Base-by-base conservation (phyloP, 768 basidiomycete genomes). In the Auriculariales sp. region DNA sequence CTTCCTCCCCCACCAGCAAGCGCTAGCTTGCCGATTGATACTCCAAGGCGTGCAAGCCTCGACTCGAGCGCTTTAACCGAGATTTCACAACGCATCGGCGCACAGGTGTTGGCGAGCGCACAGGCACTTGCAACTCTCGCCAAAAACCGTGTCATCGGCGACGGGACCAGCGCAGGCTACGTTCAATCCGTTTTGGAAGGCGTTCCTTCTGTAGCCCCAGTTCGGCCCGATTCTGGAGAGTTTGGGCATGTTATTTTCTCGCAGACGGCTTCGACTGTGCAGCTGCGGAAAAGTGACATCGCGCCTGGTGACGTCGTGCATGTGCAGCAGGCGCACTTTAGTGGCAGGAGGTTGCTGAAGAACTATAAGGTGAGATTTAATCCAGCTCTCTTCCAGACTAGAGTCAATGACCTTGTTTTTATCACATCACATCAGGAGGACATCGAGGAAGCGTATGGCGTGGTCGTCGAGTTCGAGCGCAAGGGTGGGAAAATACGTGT, bases 401-500 rank as follows among this genome's bases (percentile, higher is more conserved):
- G n/a, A n/a, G n/a, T n/a, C n/a, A n/a, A n/a, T n/a, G n/a, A n/a
- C n/a, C n/a, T n/a, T n/a, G n/a, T n/a, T n/a, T n/a, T n/a, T n/a
- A n/a, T n/a, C n/a, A n/a, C n/a, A n/a, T n/a, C n/a, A n/a, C 71
- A 73, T 50, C 79, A 80, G 63, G 75, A 72, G 34, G 68, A 69
- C 3, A 66, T 64, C 15, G 77, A 79, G 54, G 74, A 78, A 22
- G 55, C 89, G 4, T 68, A 87, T 30, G 92, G 82, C 7, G 67
- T 95, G 39, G 76, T 93, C 48, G 73, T 71, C 45, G 91, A 93
- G 59, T 85, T 81, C 61, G 92, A 95, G 57, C 64, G 66, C 32
- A 91, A 87, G 76, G 93, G 92, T 70, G 75, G 74, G 53, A 95
- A 95, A 69, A 69, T 92, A 48, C 75, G 73, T 61, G 78, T 87